Evolutionary conservation across 2,329 filamentous ascomycete genomes (phyloP), one percentile per base, ranked within the genome.

Genomic region (Aureobasidium sp.): DNA sequence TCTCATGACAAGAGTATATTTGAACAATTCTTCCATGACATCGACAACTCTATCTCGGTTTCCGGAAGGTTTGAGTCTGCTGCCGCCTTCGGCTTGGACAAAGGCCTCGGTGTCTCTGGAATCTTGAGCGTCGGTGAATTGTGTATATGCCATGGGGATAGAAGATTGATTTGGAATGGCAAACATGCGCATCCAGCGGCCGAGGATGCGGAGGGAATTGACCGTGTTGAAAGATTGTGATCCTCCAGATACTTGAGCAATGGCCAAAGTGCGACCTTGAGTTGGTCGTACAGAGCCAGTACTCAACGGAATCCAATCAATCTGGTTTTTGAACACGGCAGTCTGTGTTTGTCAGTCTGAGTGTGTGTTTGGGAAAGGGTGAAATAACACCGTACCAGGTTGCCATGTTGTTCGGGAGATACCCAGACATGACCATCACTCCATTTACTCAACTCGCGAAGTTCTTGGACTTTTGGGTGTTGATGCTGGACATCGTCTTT

Each of bases 121-220:
- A 24, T 74, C 74, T n/a, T 72, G 68, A 3, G 61, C 64, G 25
- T 68, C 68, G 0, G 78, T 79, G 44, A 84, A 84, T 40, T 81
- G 78, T 4, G 74, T 84, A 57, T 81, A 85, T 0, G 81, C 83
- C 63, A 71, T 77, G 0, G 83, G 83, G 2, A 86, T 73, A 0
- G 78, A 82, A 21, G 75, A 79, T 63, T 86, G 83, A 62, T 86
- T 86, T 0, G 81, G 79, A 22, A 85, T 83, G 1, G 75, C 70
- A 58, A 84, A 84, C 80, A 85, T 84, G 35, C 81, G 75, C 81
- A 85, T 85, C 83, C 82, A 86, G 0, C 83, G 74, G 0, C 83
- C 83, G 0, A 86, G 71, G 10, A 85, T 75, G 0, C 82, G 74
- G n/a, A 86, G 69, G 1, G 76, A 76, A 61, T 85, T 86, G 7